Evolutionary conservation across 305 asterid genomes (phyloP), one percentile per base, ranked within the genome.

Genomic region (Nicotiana rustica): DNA sequence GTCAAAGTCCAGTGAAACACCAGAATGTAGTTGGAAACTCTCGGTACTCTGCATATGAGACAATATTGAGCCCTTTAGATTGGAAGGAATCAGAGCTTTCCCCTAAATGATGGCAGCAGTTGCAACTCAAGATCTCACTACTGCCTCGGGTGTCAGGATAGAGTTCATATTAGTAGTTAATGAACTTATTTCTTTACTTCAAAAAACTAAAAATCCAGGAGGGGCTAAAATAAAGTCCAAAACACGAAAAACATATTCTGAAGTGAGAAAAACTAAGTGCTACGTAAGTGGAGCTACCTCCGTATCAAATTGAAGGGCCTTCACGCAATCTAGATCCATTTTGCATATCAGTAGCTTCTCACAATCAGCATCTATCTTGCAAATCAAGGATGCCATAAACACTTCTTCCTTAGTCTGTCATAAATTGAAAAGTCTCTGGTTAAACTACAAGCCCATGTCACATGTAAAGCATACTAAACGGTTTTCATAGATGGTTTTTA

Each of bases 251-350:
- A 67, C 21, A 38, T 31, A 81, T 44, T 65, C 49, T 55, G 65
- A 67, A 67, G 14, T 8, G 76, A 17, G 52, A 41, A 76, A 76
- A 76, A 52, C 66, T 35, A 55, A 55, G 66, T 52, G 66, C 49
- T 76, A 76, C 10, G 4, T 76, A 77, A 77, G 77, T 73, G 69
- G 49, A 83, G 78, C 71, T 87, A 94, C 99, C 98, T 96, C 98
- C 17, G 95, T 88, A 76, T 92, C 97, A 88, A 96, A 96, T 81
- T 90, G 97, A 87, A 96, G 89, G 66, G 90, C 84, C 90, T 91
- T 93, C 82, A 91, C 90, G 84, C 97, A 96, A 80, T 94, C 99
- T 83, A 88, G 84, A 86, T 96, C 98, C 98, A 96, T 91, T 91
- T 91, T 94, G 91, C 99, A 96, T 70, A 96, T 92, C 79, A 96